Evolutionary conservation across 2,329 filamentous ascomycete genomes (phyloP).

Genomic region (Aspergillus sojae): DNA sequence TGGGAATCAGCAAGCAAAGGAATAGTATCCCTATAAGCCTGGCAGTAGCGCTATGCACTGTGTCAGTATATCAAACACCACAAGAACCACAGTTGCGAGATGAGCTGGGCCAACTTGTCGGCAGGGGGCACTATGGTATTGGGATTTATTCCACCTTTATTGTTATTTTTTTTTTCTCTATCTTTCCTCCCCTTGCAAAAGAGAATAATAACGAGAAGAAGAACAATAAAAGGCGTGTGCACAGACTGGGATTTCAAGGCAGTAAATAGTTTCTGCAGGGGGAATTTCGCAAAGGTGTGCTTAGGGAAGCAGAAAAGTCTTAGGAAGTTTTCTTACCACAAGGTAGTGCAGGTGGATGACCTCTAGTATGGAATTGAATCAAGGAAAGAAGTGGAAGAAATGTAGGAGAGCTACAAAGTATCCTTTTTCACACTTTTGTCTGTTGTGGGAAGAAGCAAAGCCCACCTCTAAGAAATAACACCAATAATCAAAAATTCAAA

Average conservation of each 20-base stretch:
- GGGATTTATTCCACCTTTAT: constrained; percentile 5
- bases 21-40: constrained; percentile 20
- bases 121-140: constrained; percentile 9
- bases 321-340: not conserved
- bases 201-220: not conserved
- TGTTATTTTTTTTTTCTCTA: not conserved
- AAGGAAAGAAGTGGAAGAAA: not conserved
- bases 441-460: not conserved
- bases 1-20: constrained; percentile 18
- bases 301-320: not conserved
- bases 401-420: not conserved
- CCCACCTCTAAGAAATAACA: not conserved
- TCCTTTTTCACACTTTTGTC: not conserved
- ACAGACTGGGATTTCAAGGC: not conserved
- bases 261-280: constrained; percentile 15
- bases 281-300: not conserved
- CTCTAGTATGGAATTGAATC: not conserved
- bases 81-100: constrained; percentile 7
- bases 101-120: constrained; percentile 13
- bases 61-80: constrained; percentile 25
- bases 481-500: too few relatives aligned
- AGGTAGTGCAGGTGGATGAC: not conserved
- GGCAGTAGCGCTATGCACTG: constrained; percentile 24
- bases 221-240: not conserved
- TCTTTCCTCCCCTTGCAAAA: not conserved